Base-by-base conservation (phyloP, 1,284 basidiomycete genomes). In the Marasmius sp. region DNA sequence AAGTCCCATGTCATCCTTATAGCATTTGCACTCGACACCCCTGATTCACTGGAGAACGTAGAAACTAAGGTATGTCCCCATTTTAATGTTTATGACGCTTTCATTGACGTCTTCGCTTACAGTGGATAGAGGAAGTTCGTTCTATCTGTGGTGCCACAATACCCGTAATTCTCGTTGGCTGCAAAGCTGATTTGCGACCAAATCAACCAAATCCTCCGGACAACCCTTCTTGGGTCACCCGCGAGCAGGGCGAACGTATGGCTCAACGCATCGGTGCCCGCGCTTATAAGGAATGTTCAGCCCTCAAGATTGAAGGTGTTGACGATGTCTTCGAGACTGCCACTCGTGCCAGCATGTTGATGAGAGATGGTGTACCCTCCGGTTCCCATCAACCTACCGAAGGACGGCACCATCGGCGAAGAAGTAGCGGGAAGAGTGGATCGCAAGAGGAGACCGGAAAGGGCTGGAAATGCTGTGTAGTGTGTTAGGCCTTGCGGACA, bases 1-100 rank as follows among this genome's bases (percentile, higher is more conserved):
- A 95, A 97, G 81, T 97, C 97, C 60, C 97, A 99, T 77, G 94
- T 99, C 71, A 98, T 99, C 74, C 86, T 99, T 66, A 98, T 99
- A 71, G 96, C 95, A 22, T 99, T 97, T 72, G 87, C 94, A 51
- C 90, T 99, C 72, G 97, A 98, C 77, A 95, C 95, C 20, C 95
- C 95, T 34, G 97, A 98, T 78, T 97, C 94, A 55, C 81, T 98
- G 64, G 97, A 98, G 68, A 98, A 98, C 77, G 96, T 98, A 18
- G 85, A 89, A 18, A 89, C 91, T 65, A 98, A 98, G 85, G 94
- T 91, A 70, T 65, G 79, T 65, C 45, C 38, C 51, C 51, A 12
- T 12, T 16, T 34, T 67, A 59, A 14, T 55, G 10, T 16, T 49
- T 43, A 38, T 41, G 3, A 37, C 11, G 34, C 27, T 53, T 48